A percentile compares a stretch with the other conserved stretches of the same genome.
These are phyloP conservation scores for Brassica hybrid DNA, from an alignment of 441 rosid species.

Conservation along the genomic window DNA sequence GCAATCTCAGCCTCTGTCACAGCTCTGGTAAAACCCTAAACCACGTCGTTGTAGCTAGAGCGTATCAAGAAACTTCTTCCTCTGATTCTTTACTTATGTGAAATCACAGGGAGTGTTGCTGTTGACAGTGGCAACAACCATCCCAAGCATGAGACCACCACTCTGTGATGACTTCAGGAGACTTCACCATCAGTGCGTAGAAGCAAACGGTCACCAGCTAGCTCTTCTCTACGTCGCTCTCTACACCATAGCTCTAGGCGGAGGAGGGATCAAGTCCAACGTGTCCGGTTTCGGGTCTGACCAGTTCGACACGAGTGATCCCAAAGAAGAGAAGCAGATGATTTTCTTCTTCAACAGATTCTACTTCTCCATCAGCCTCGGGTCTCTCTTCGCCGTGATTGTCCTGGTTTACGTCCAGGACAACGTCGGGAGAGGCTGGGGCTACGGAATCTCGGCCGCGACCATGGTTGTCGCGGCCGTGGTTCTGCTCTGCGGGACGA, in stretches of 20 bases:
- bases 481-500: conserved; percentile 65
- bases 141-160: conserved; percentile 77
- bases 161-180: conserved; percentile 59
- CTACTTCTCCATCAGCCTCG: conserved; percentile 77
- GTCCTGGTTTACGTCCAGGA: conserved; percentile 88
- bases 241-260: conserved; percentile 79
- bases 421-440: conserved; percentile 91
- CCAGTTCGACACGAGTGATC: conserved; percentile 75
- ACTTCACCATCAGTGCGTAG: conserved; percentile 68
- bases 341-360: conserved; percentile 92
- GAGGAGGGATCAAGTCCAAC: conserved; percentile 90
- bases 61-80: neutral
- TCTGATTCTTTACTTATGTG: conserved; percentile 5
- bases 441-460: conserved; percentile 84
- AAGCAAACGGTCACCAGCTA: conserved; percentile 67
- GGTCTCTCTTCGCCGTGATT: conserved; percentile 74
- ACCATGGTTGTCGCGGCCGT: conserved; percentile 73
- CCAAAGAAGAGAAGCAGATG: conserved; percentile 82
- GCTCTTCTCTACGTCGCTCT: conserved; percentile 80
- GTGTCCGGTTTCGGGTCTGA: conserved; percentile 95
- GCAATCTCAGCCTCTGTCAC: conserved; percentile 65
- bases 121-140: conserved; percentile 69
- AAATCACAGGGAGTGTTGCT: conserved; percentile 68
- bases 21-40: conserved; percentile 57
- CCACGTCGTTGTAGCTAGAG: neutral